phyloP scores from a whole-genome alignment of 176 grass and related monocot genomes.

The Musa schizocarpa region DNA sequence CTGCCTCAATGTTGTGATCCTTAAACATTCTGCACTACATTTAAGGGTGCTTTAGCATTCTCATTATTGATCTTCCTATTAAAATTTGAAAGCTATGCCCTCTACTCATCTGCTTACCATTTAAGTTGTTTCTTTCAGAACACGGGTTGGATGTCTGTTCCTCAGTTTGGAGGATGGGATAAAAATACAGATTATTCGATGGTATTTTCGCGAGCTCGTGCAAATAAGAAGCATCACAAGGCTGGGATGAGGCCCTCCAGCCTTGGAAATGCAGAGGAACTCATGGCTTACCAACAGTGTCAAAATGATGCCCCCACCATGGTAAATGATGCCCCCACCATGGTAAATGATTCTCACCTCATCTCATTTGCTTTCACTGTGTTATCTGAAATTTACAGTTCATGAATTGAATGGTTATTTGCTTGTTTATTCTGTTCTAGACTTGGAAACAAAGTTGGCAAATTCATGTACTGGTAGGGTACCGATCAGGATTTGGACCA shows the following conservation, averaged over 20 bases:
- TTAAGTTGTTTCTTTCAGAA: conserved; percentile 9
- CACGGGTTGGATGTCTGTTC: conserved; percentile 16
- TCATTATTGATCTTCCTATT: no score
- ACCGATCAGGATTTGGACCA: no score
- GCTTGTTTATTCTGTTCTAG: no score
- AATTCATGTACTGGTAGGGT: no score
- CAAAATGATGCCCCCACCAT: neutral
- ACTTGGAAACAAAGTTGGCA: no score
- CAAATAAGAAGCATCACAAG: conserved; percentile 27
- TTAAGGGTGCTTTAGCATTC: neutral
- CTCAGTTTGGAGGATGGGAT: conserved; percentile 37
- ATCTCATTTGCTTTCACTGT: neutral
- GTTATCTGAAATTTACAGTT: no score
- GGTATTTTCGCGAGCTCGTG: conserved; percentile 32
- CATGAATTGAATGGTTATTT: no score
- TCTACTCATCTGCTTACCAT: no score
- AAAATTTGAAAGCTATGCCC: no score
- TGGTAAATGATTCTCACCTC: neutral
- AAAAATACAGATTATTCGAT: conserved; percentile 30
- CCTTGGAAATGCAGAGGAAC: conserved; percentile 7
- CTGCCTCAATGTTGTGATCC: neutral
- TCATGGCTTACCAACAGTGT: conserved; percentile 4
- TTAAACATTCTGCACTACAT: neutral
- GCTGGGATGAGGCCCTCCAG: neutral
- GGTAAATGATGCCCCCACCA: neutral